Base-by-base conservation (phyloP, 345 rosid species). In the Moricandia moricandioides region DNA sequence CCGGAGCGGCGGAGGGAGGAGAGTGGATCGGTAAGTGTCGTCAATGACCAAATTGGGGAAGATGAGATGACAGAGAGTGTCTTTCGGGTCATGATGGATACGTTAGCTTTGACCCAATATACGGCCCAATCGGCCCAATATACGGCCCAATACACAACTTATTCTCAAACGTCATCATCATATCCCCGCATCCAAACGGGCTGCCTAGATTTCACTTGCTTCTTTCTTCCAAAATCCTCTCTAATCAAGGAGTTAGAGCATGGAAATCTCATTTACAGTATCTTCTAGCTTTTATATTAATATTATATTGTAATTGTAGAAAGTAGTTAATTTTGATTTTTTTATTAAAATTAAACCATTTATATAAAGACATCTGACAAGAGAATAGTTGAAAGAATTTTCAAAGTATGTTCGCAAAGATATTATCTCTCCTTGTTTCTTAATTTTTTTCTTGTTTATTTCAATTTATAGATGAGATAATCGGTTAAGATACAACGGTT, bases 31-130 rank as follows among this genome's bases (percentile, higher is more conserved):
- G 52, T 27, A 6, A 62, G 52, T 35, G 18, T 21, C 58, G 78
- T 59, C 61, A 34, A 67, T 67, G 8, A 11, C 67, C 27, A 47
- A 13, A 75, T 74, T 12, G 73, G 72, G 39, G 62, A 59, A 59
- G 62, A 67, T 67, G 68, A 26, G 65, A 66, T 66, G 16, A 56
- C 31, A 29, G 2, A 21, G 24, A 21, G 24, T 59, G n/a, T 47
- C 21, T 67, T 60, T 14, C 69, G 79, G 74, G 79, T 69, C 58
- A 54, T 16, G 69, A 35, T 69, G 5, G 61, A 29, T 30, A 49
- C 33, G 59, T 33, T 21, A 73, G 62, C 8, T 60, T 60, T 51
- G 16, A 49, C 56, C 72, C 67, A 17, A 39, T 39, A 13, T 40
- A 40, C 49, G 52, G 52, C 52, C 52, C 52, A 45, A 45, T 17